Evolutionary conservation across 306 rosid genomes (phyloP).

Genomic region (Quillaja saponaria): DNA sequence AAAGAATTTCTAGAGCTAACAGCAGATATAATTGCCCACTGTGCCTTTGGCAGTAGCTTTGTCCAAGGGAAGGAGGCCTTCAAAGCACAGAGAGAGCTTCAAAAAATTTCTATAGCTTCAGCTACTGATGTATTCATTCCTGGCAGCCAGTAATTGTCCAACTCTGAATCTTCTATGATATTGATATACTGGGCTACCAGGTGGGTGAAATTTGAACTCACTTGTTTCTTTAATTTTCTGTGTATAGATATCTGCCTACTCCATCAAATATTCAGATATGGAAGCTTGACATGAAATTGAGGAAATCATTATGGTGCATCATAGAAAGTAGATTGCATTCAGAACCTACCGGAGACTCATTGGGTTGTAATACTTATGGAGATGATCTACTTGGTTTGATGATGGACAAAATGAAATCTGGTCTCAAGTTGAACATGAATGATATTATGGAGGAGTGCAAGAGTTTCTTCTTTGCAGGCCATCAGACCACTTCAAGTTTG

Average conservation of each 20-base stretch:
- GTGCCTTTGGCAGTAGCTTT: slow-evolving; percentile 36
- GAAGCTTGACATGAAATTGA: slow-evolving; percentile 37
- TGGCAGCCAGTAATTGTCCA: slow-evolving; percentile 35
- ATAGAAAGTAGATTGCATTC: slow-evolving; percentile 32
- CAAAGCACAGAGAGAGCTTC: slow-evolving; percentile 29
- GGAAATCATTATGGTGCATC: slow-evolving; percentile 16
- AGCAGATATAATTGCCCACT: slow-evolving; percentile 38
- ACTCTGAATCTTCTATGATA: neutral
- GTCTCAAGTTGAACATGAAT: slow-evolving; percentile 25
- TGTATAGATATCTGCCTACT: slow-evolving; percentile 38
- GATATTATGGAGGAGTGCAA: slow-evolving; percentile 38
- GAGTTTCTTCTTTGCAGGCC: slow-evolving; percentile 40
- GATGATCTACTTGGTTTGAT: slow-evolving; percentile 38
- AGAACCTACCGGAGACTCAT: neutral
- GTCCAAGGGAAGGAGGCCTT: slow-evolving; percentile 31
- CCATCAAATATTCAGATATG: slow-evolving; percentile 30
- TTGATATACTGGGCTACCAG: too few relatives aligned
- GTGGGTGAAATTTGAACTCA: neutral
- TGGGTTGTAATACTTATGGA: slow-evolving; percentile 3
- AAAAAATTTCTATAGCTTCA: neutral
- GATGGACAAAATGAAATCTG: slow-evolving; percentile 10
- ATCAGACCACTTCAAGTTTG: slow-evolving; percentile 40
- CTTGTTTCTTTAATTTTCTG: neutral
- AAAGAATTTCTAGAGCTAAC: slow-evolving; percentile 31
- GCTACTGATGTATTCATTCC: slow-evolving; percentile 27